These are phyloP conservation scores for Pleurostoma richardsiae DNA, from an alignment of 2,329 filamentous ascomycete species.

Conservation along the genomic window DNA sequence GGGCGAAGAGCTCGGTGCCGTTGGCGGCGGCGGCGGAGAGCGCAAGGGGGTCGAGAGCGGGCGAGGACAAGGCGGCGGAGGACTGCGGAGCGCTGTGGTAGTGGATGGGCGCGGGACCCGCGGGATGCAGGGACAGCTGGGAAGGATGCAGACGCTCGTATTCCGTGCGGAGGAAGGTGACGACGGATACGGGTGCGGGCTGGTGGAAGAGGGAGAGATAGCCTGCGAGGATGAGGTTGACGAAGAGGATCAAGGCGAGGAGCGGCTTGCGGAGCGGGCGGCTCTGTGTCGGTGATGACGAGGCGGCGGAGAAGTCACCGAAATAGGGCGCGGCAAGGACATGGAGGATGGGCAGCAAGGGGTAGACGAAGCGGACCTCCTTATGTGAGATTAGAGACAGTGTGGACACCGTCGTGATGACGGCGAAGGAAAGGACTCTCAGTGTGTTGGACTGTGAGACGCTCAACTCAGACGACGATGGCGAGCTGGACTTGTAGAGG, in stretches of 20 bases:
- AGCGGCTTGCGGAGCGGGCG: slow-evolving; percentile 40
- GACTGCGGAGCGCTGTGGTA: slow-evolving; percentile 5
- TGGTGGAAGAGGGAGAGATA: slow-evolving; percentile 79
- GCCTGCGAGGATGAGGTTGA: slow-evolving; percentile 66
- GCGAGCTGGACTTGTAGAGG: slow-evolving; percentile 46
- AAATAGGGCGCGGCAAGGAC: slow-evolving; percentile 68
- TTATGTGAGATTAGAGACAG: slow-evolving; percentile 88
- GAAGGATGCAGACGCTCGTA: slow-evolving; percentile 56
- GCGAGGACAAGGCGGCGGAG: slow-evolving; percentile 5
- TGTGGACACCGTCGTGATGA: slow-evolving; percentile 52
- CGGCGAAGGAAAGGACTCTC: slow-evolving; percentile 51
- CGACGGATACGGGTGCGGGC: slow-evolving; percentile 69
- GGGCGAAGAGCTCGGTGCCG: slow-evolving; percentile 52
- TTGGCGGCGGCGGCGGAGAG: slow-evolving; percentile 19
- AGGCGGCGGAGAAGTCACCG: slow-evolving; percentile 45
- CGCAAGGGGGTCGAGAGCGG: slow-evolving; percentile 20
- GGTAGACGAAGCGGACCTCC: slow-evolving; percentile 95
- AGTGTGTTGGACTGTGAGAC: slow-evolving; percentile 34
- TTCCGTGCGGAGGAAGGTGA: slow-evolving; percentile 69
- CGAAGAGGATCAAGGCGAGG: slow-evolving; percentile 51
- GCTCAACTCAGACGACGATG: slow-evolving; percentile 26
- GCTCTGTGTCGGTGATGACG: slow-evolving; percentile 16
- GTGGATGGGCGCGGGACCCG: slow-evolving; percentile 5
- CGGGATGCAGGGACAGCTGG: slow-evolving; percentile 22
- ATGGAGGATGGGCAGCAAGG: slow-evolving; percentile 81